Percentiles rank a stretch among this genome's conserved stretches.
Conservation (phyloP, 164 flowering plant genomes). For the Cinnamomum chago region DNA sequence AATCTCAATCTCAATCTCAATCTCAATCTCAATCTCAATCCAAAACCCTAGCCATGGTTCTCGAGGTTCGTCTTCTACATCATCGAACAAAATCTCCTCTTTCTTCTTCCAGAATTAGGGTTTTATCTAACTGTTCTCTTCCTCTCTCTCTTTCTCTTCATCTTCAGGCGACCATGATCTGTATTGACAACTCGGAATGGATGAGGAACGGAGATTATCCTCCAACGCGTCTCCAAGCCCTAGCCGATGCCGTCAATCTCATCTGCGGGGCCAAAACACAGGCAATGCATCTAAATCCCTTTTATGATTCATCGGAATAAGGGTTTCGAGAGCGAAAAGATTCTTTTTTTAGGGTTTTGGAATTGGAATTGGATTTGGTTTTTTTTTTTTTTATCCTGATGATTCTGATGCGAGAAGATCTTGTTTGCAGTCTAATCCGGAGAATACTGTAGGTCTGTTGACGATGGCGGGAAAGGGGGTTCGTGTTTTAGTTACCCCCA, state of each 20-base stretch:
- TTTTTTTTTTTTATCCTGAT: background rate
- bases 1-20: too few relatives aligned
- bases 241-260: slow-evolving; percentile 91
- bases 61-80: slow-evolving; percentile 35
- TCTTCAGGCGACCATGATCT: slow-evolving; percentile 93
- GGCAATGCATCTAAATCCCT: slow-evolving; percentile 25
- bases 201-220: slow-evolving; percentile 94
- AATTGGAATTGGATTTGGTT: background rate
- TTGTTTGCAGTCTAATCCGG: slow-evolving; percentile 80
- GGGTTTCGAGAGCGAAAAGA: background rate
- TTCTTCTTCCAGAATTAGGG: slow-evolving; percentile 11
- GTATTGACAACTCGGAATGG: slow-evolving; percentile 98
- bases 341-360: slow-evolving; percentile 4
- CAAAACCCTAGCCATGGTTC: slow-evolving; percentile 36
- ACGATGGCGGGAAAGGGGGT: slow-evolving; percentile 99
- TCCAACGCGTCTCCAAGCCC: slow-evolving; percentile 82
- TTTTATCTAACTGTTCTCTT: slow-evolving; percentile 8
- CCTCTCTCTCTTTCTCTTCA: background rate
- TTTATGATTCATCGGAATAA: background rate
- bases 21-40: too few relatives aligned
- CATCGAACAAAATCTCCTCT: background rate
- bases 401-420: slow-evolving; percentile 6
- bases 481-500: slow-evolving; percentile 89
- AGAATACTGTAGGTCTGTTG: slow-evolving; percentile 86
- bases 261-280: slow-evolving; percentile 95